Base-by-base conservation (phyloP, 2,329 filamentous ascomycete genomes). In the Scleromitrula shiraiana region DNA sequence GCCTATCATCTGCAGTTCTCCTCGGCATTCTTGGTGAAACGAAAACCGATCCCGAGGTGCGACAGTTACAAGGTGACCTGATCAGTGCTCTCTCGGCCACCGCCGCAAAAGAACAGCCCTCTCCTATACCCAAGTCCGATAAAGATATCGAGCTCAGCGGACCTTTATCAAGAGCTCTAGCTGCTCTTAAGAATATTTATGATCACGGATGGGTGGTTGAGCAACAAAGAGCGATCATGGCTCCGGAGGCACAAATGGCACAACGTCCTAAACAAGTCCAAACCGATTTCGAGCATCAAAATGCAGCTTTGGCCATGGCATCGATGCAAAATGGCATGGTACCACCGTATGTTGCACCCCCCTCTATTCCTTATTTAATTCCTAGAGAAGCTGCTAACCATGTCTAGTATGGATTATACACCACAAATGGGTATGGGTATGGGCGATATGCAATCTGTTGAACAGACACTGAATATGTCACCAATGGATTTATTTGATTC, bases 401-500 rank as follows among this genome's bases (percentile, higher is more conserved):
- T 9, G 20, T n/a, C 7, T 23, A 65, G 64, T 50, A 57, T 71
- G 15, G 58, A 69, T 3, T 73, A 66, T 45, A 50, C 64, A 14
- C 65, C 65, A 32, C 60, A 67, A 35, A 63, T 59, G 43, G 52
- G 52, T 2, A 39, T 59, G 9, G 49, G 61, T 66, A 36, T 63
- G 60, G 41, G 60, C 6, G 72, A 72, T 38, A 64, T 79, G 41
- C 63, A 67, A 41, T 63, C 68, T 29, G 65, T 77, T 9, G 79
- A 82, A 51, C 75, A 76, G 14, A 69, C 73, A 3, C 68, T 77
- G 27, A 76, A 78, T 55, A 78, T 83, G 70, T 80, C 79, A 30
- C 80, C 80, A 1, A 79, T 83, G 77, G 80, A 83, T 51, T 65
- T 83, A 1, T 83, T 82, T 59, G 78, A 83, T 57, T 81, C 78